Base-by-base conservation (phyloP, 31 red algal genomes). In the Odonthalia washingtoniensis region DNA sequence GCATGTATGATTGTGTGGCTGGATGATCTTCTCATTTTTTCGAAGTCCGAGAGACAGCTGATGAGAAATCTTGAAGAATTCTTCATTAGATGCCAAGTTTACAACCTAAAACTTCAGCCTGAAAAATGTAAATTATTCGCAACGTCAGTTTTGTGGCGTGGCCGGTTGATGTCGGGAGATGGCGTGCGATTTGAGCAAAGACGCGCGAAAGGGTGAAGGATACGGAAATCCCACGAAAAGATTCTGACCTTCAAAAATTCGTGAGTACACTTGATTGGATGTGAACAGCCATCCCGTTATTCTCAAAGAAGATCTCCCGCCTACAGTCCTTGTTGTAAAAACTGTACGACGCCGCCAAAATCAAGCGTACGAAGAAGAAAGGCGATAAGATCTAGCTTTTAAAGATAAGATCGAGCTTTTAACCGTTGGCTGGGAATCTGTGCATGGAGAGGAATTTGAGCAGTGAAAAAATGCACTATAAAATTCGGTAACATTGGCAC, bases 211-310 rank as follows among this genome's bases (percentile, higher is more conserved):
- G 66, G 66, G 34, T 70, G 9, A 9, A 12, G 12, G 28, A 70
- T 12, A 70, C 6, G 66, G 14, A 12, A 27, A 28, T 27, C 6
- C 34, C 66, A 12, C n/a, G 31, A 37, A 27, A 9, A 70, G 66
- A 12, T 37, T 12, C 16, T 28, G 28, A 70, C 31, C 66, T 70
- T 32, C 66, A 70, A 27, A 9, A 70, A 27, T 70, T 70, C 34
- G 9, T 37, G 12, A 60, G 45, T 31, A 45, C 49, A 18, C 30
- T 80, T 40, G 43, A 80, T 34, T 80, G 76, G 49, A 43, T 80
- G 16, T 32, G 61, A 45, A 14, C 6, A 6, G 76, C 42, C 2
- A 80, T 80, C 18, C 46, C 76, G 4, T 6, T 60, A 14, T 52
- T 80, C 28, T 24, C 41, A 17, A 34, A 52, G 21, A 31, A 60